Percentiles rank a stretch among this genome's conserved stretches.
Conservation (phyloP, 2,329 filamentous ascomycete genomes). For the Penicillium sp. region DNA sequence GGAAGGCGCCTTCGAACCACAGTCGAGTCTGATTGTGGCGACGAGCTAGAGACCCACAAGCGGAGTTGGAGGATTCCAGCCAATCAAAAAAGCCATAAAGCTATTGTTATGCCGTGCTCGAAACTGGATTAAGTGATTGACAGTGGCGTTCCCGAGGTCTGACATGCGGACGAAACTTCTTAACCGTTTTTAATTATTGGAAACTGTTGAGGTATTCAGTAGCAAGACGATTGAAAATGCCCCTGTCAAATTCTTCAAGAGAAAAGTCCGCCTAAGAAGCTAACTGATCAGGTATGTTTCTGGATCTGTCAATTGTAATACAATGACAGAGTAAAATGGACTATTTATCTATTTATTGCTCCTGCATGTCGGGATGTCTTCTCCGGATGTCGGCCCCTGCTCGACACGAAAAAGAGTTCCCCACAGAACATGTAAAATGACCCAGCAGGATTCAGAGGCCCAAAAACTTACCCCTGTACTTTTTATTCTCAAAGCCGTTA, state of each 20-base stretch:
- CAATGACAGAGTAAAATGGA: too few relatives aligned
- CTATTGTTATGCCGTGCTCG: background rate
- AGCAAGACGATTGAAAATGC: background rate
- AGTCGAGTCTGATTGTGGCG: background rate
- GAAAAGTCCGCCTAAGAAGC: background rate
- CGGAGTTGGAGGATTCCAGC: background rate
- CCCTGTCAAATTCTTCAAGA: background rate
- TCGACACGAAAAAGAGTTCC: background rate
- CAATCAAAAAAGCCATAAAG: background rate
- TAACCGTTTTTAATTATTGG: background rate
- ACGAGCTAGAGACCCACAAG: background rate
- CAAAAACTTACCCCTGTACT: conserved; percentile 1
- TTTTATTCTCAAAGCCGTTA: conserved; percentile 6
- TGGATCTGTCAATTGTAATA: background rate
- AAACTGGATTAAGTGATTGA: background rate
- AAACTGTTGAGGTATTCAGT: background rate
- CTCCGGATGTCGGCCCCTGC: background rate
- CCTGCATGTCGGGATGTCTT: background rate
- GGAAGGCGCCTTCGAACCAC: background rate
- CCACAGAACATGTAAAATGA: background rate
- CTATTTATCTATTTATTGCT: too few relatives aligned
- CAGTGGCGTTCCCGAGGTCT: background rate
- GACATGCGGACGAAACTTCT: background rate
- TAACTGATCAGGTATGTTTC: background rate
- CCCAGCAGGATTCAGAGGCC: background rate